Evolutionary conservation across 305 asterid species (phyloP), one percentile per base, ranked within the genome.

Genomic region (Lippia alba): DNA sequence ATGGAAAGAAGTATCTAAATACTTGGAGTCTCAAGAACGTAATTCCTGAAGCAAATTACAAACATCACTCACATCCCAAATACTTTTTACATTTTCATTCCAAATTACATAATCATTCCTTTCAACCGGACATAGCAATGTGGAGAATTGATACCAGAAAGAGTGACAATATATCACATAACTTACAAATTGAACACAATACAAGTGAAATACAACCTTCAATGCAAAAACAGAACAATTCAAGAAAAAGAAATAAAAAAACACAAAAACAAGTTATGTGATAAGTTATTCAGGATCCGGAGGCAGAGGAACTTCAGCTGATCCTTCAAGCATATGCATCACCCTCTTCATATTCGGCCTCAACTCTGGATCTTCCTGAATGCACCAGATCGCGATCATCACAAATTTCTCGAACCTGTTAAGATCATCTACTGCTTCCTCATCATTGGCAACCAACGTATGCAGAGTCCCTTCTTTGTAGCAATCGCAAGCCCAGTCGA

Each of bases 291-390:
- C 18, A 44, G 76, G 76, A 44, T 74, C 62, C 10, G 85, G 87
- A 7, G 84, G 83, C 57, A 8, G 14, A 16, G 79, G 75, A 15
- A 86, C 81, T 60, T 74, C 75, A 34, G 72, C 72, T n/a, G 76
- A 63, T 41, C 82, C 87, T 62, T 80, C 80, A 72, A 84, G 89
- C 89, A 86, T 84, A 36, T 70, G 76, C 36, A 82, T 46, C 10
- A 86, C 76, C 0, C 67, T 84, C 66, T 80, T 84, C 86, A 84
- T 86, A 5, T 75, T 73, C 14, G 91, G 89, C 72, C 84, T 80
- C 56, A 80, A 11, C 4, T 70, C 36, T 19, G 87, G 84, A 64
- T 86, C 83, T 66, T 81, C 84, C 34, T 81, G 86, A 16, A 76
- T 73, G 76, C 91, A 86, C 91, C 89, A 86, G 18, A 86, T 51